Conservation (phyloP, 805 yeast species). For the Candida endomychidarum region DNA sequence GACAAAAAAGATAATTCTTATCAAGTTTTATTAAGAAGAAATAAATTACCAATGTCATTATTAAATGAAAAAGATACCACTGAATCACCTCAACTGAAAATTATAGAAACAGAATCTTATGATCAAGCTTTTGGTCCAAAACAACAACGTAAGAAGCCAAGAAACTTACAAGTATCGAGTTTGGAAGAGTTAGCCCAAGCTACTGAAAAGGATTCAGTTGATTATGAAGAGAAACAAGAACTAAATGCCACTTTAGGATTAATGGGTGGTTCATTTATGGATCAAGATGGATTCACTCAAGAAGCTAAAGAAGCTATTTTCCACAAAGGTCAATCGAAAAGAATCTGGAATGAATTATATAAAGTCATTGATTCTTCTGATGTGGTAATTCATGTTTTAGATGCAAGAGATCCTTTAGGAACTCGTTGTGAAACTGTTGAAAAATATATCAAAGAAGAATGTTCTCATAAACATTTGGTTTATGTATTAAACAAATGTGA, state of each 20-base stretch:
- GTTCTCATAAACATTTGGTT: slow-evolving; percentile 94
- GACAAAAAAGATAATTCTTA: slow-evolving; percentile 78
- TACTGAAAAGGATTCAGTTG: slow-evolving; percentile 56
- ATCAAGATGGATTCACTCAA: slow-evolving; percentile 78
- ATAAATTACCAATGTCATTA: slow-evolving; percentile 93
- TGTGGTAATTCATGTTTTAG: slow-evolving; percentile 93
- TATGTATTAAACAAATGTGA: slow-evolving; percentile 96
- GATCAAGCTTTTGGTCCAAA: slow-evolving; percentile 89
- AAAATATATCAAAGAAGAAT: slow-evolving; percentile 87
- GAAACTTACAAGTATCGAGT: slow-evolving; percentile 66
- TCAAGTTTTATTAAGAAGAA: slow-evolving; percentile 83
- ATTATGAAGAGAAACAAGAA: slow-evolving; percentile 74
- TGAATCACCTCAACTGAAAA: slow-evolving; percentile 74
- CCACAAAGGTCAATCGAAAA: slow-evolving; percentile 95
- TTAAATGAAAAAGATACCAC: slow-evolving; percentile 81
- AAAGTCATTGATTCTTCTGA: slow-evolving; percentile 97
- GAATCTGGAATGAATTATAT: slow-evolving; percentile 97
- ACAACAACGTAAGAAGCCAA: slow-evolving; percentile 88
- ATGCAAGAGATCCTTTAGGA: slow-evolving; percentile 97
- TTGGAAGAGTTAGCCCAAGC: slow-evolving; percentile 72
- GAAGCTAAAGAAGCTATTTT: slow-evolving; percentile 95
- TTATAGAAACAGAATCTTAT: slow-evolving; percentile 86
- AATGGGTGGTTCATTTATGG: slow-evolving; percentile 63
- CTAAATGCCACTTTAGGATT: slow-evolving; percentile 73
- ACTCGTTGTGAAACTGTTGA: slow-evolving; percentile 93